phyloP scores from a whole-genome alignment of 768 basidiomycete genomes.

The Russula olivacea region DNA sequence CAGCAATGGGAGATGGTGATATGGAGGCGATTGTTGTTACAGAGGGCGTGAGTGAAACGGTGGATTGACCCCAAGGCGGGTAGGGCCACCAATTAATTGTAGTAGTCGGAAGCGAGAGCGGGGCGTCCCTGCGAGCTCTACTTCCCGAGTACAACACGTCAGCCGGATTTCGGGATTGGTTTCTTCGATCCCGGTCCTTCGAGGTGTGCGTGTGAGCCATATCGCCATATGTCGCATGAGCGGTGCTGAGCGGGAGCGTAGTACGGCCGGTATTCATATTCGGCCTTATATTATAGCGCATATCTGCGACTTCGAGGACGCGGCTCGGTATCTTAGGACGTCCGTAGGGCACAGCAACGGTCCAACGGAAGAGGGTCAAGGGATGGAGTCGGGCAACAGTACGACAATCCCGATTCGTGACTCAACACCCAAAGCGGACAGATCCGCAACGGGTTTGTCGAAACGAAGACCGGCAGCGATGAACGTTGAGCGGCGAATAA shows the following conservation, averaged over 20 bases:
- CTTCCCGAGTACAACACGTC: neutral
- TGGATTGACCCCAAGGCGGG: constrained; percentile 28
- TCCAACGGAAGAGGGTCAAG: neutral
- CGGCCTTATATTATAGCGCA: constrained; percentile 1
- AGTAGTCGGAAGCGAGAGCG: neutral
- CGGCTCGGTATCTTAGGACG: neutral
- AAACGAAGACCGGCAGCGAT: constrained; percentile 70
- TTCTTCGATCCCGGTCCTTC: neutral
- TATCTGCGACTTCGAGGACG: neutral
- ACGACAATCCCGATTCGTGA: constrained; percentile 29
- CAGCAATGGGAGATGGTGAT: neutral
- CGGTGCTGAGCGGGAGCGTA: neutral
- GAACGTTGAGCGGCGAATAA: constrained; percentile 72
- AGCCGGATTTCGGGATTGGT: neutral
- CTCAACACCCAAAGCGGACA: constrained; percentile 34
- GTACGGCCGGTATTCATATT: constrained; percentile 13
- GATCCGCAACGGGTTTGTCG: constrained; percentile 47
- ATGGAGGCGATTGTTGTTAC: neutral
- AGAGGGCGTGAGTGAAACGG: neutral
- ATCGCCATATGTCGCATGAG: neutral
- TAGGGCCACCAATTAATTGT: constrained; percentile 35
- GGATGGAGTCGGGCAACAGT: constrained; percentile 18
- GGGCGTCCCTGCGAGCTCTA: neutral
- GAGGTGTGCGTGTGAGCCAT: neutral
- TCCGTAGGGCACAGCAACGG: neutral